A percentile compares a stretch with the other conserved stretches of the same genome.
These are phyloP conservation scores for Sclerotinia minor DNA, from an alignment of 2,329 filamentous ascomycete species.

Conservation along the genomic window DNA sequence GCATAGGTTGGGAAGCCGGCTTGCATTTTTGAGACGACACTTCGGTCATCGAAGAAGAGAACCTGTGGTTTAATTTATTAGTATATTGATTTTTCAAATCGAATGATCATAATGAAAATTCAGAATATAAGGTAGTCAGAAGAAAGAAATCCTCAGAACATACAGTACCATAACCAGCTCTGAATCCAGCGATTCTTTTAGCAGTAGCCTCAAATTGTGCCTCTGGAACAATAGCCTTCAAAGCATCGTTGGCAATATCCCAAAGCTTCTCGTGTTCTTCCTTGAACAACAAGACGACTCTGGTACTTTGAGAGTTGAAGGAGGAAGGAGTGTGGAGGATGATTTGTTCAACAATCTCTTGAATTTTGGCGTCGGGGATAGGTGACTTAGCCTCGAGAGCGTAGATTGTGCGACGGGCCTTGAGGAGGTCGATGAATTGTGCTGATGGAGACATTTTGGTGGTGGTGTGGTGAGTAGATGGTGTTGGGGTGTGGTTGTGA, in stretches of 20 bases:
- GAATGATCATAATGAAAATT: background rate
- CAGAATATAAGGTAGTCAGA: background rate
- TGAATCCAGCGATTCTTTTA: conserved; percentile 54
- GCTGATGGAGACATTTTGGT: conserved; percentile 23
- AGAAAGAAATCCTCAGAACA: conserved; percentile 40
- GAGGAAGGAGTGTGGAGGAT: conserved; percentile 71
- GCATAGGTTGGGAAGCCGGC: conserved; percentile 71
- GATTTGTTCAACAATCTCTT: conserved; percentile 63
- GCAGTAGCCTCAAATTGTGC: conserved; percentile 34
- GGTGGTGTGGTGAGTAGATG: background rate
- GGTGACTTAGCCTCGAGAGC: conserved; percentile 63
- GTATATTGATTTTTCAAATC: background rate
- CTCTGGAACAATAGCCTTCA: conserved; percentile 67
- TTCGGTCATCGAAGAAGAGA: conserved; percentile 83
- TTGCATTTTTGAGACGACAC: conserved; percentile 65
- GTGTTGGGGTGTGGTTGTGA: no score
- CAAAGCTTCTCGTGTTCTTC: conserved; percentile 86
- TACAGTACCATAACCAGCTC: conserved; percentile 73
- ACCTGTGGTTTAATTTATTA: conserved; percentile 47
- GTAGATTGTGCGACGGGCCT: conserved; percentile 70
- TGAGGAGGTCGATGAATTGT: conserved; percentile 59
- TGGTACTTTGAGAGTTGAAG: conserved; percentile 88
- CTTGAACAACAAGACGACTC: conserved; percentile 75
- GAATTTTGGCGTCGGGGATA: conserved; percentile 58
- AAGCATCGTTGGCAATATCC: conserved; percentile 66